Base-by-base conservation (phyloP, 2,329 filamentous ascomycete genomes). In the Paecilomyces formosus region DNA sequence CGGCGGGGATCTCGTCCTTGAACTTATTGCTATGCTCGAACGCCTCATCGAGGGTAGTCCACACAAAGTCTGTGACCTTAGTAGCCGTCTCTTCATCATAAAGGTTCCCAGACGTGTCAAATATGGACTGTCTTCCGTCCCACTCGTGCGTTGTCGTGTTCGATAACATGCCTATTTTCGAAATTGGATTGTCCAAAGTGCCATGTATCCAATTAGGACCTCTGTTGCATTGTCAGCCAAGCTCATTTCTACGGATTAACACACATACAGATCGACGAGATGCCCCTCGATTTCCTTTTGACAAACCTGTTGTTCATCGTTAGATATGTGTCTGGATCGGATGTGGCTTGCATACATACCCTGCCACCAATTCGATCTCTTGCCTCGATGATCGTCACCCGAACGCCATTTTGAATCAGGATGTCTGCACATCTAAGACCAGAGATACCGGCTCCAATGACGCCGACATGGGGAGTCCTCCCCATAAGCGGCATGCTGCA, bases 161-260 rank as follows among this genome's bases (percentile, higher is more conserved):
- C 1, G 83, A 84, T 58, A 77, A 68, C 59, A 78, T 74, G 13
- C 83, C 84, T n/a, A 87, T 75, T 13, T 79, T 72, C 54, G 80
- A 72, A 22, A 87, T 85, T 0, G 85, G 84, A 63, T 86, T 87
- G 49, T 81, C 72, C 2, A 81, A 74, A 1, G 81, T 82, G 15
- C 84, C 85, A 67, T 87, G 85, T 55, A 87, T 86, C 84, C 84
- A 87, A 62, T 86, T 87, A 0, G 85, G 82, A 2, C 84, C 84
- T 12, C 82, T 85, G 57, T 30, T 22, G 15, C 53, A 53, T 28
- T 13, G 58, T 67, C 55, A 71, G 63, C 33, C 51, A 57, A 28
- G 53, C 12, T 18, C 53, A 21, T 51, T 53, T 28, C 18, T 6
- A 53, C 13, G 9, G 18, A 24, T 18, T 22, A 28, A 24, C 13